A percentile compares a stretch with the other conserved stretches of the same genome.
phyloP scores from a whole-genome alignment of 306 rosid genomes.

The Mimosa pudica region DNA sequence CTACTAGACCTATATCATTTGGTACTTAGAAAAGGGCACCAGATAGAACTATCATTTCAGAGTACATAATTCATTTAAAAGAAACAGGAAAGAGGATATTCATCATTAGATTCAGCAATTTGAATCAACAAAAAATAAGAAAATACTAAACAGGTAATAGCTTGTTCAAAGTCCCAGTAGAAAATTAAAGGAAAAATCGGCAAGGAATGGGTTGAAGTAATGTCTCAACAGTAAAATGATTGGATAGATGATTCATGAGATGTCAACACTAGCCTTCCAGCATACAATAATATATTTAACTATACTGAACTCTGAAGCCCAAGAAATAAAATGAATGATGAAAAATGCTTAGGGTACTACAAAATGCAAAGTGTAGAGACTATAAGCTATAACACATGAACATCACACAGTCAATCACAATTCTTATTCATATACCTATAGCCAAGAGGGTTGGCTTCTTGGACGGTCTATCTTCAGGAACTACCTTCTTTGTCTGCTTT shows the following conservation, averaged over 20 bases:
- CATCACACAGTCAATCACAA: neutral
- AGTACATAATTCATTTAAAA: neutral
- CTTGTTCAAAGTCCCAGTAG: slow-evolving; percentile 4
- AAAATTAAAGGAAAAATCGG: neutral
- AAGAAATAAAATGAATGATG: neutral
- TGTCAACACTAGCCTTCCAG: neutral
- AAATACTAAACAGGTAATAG: neutral
- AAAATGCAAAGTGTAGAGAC: neutral
- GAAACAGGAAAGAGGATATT: neutral
- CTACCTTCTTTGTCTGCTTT: slow-evolving; percentile 53
- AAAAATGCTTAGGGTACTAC: neutral
- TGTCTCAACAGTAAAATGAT: neutral
- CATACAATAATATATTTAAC: neutral
- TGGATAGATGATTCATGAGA: neutral
- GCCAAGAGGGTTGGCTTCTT: slow-evolving; percentile 73
- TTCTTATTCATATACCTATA: slow-evolving; percentile 45
- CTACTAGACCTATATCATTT: neutral
- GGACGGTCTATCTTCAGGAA: slow-evolving; percentile 67
- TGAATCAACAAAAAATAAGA: neutral
- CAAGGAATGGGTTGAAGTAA: neutral
- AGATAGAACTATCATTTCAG: neutral
- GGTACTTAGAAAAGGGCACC: neutral
- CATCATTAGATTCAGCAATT: neutral
- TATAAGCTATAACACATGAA: neutral
- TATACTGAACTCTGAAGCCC: neutral